Evolutionary conservation across 139 green algal species (phyloP).

Genomic region (Astrephomene gubernaculifera): DNA sequence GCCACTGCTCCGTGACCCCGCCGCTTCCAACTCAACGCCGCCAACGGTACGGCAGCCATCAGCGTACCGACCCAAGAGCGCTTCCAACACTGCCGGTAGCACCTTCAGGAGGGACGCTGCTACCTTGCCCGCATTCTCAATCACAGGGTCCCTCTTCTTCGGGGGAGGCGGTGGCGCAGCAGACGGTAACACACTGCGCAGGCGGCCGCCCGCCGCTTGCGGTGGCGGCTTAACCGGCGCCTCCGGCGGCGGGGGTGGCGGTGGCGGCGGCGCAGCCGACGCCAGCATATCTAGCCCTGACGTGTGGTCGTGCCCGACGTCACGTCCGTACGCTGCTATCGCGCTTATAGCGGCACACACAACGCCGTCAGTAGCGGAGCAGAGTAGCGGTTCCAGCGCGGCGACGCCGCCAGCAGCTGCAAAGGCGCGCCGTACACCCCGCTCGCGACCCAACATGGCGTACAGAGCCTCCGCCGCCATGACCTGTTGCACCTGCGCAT

Average conservation of each 20-base stretch:
- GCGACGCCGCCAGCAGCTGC: conserved; percentile 35
- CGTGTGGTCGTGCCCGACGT: conserved; percentile 34
- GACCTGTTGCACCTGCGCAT: conserved; percentile 19
- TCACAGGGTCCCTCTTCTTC: neutral
- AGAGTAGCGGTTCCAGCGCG: conserved; percentile 21
- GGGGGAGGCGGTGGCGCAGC: neutral
- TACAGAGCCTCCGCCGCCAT: conserved; percentile 57
- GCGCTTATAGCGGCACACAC: conserved; percentile 21
- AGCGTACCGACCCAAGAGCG: neutral
- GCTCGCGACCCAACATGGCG: conserved; percentile 49
- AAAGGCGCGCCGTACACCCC: conserved; percentile 40
- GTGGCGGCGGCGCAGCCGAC: conserved; percentile 1
- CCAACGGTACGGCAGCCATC: neutral
- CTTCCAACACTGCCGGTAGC: conserved; percentile 28
- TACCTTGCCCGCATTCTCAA: conserved; percentile 40
- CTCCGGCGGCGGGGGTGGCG: neutral
- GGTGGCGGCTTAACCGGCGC: neutral
- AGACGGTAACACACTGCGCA: conserved; percentile 3
- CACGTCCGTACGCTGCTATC: conserved; percentile 44
- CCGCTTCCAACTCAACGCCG: neutral
- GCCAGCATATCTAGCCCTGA: conserved; percentile 17
- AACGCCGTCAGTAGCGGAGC: conserved; percentile 32
- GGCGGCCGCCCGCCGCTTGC: neutral
- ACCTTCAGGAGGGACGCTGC: neutral
- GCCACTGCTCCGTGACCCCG: neutral